Base-by-base conservation (phyloP, 768 basidiomycete genomes). In the Psilocybe sp. region DNA sequence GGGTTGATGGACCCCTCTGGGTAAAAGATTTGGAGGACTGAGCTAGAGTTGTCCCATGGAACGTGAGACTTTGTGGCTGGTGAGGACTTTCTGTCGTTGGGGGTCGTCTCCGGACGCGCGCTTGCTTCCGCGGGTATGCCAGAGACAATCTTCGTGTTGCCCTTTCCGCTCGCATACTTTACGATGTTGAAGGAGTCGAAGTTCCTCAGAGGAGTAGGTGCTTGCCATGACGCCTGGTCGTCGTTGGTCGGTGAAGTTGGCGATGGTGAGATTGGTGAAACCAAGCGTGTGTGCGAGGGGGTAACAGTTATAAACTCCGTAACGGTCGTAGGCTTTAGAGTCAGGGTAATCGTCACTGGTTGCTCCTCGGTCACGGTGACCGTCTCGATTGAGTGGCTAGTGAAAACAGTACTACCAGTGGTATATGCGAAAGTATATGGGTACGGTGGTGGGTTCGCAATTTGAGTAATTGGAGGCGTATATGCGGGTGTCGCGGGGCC, bases 1-100 rank as follows among this genome's bases (percentile, higher is more conserved):
- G 89, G 89, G 62, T 89, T 87, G 62, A 85, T 76, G 1, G 88
- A 89, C 42, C 75, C 68, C 16, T 73, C 75, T 3, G 89, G 89
- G 58, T 87, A 92, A 51, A 80, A 67, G 16, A 91, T 69, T 53
- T 85, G 84, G 10, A 92, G 62, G 45, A 77, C 66, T 0, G 84
- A 64, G 32, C 65, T 66, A 5, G 62, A 44, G 58, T 71, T 52
- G 33, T 51, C 47, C 50, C 50, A 54, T 39, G 40, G 55, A 51
- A 16, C 44, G 13, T 15, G 52, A 39, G 38, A 44, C 40, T 42
- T 61, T 40, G 20, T 51, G 31, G 31, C 51, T 46, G 5, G 32
- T 6, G n/a, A n/a, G 38, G 40, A 10, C 12, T 13, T 14, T 49
- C 33, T 13, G 23, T 13, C 36, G 34, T 38, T 40, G 6, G 42